Base-by-base conservation (phyloP, 495 filamentous ascomycete species). In the Evernia prunastri region DNA sequence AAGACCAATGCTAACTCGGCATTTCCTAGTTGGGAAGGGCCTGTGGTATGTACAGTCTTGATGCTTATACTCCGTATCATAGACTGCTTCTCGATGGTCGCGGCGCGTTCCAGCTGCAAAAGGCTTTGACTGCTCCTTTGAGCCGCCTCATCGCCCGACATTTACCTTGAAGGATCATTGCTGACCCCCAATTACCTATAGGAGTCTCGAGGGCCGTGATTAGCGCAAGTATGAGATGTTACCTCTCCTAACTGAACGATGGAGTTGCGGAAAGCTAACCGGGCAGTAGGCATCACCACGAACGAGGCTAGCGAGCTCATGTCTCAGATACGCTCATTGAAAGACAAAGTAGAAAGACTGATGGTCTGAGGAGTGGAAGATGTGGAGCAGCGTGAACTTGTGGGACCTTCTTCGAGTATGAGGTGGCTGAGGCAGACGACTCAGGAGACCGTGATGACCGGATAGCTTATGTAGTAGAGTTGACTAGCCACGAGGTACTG, bases 281-380 rank as follows among this genome's bases (percentile, higher is more conserved):
- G 58, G 31, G 58, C 31, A 39, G n/a, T 43, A 59, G 58, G 58
- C 58, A 93, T 97, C 71, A 96, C 91, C 43, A 91, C 89, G 69
- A 97, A 97, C 81, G 94, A 97, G 78, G 90, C 89, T 18, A 88
- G 83, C 63, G 94, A 97, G 72, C 81, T 97, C 37, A 87, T 86
- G 77, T 80, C 80, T 67, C 90, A 94, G 82, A 96, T 97, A 74
- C 80, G 87, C 63, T 37, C 53, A 54, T 77, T 97, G 70, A 96
- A 93, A 82, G 88, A 92, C 74, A 94, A 96, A 87, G 91, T 98
- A 49, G 94, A 98, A 82, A 84, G 94, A 71, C 82, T 97, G 61
- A 90, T 93, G 85, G 95, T 98, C 78, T 98, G 90, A 86, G 72
- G 47, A 35, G n/a, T n/a, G n/a, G 57, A 61, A 36, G 11, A n/a